Evolutionary conservation across 768 basidiomycete species (phyloP), one percentile per base, ranked within the genome.

Genomic region (Kwoniella dendrophila): DNA sequence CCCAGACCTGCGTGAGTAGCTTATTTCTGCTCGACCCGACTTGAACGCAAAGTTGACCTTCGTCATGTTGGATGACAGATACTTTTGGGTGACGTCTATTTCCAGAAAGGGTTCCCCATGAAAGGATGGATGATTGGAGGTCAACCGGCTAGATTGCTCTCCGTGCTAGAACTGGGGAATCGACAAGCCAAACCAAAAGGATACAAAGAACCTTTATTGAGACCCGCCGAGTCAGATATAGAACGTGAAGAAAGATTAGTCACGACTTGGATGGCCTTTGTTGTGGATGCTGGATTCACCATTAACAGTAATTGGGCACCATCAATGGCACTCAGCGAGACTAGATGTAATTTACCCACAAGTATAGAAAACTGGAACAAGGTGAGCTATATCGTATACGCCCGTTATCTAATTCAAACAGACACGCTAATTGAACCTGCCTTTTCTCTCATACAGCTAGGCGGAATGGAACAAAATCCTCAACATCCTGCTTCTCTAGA

Each of bases 221-320:
- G 50, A 11, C 59, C 63, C 8, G 50, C 71, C 1, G 54, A 41
- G 1, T 67, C 63, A 27, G 64, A 54, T 20, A 48, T 70, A 10
- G 68, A 72, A 18, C 59, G 72, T 14, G 70, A 78, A 60, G 73
- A 75, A 44, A 59, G 77, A 44, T 34, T 71, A 2, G 66, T 64
- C n/a, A 65, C 70, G 3, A 52, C 68, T 12, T 78, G 77, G 77
- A 57, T 67, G 45, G 67, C 71, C 0, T 72, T 72, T 45, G 43
- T 71, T 11, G 44, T 58, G 24, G 77, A 78, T 49, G 53, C 74
- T 18, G 64, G 66, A 16, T 66, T 67, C 43, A 59, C 63, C 12
- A 30, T 72, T 10, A 66, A 71, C 40, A 57, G 67, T 11, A 59
- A 56, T 33, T 78, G 71, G 72, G 51, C 62, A 8, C 66, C 65